phyloP scores from a whole-genome alignment of 1,139 yeast genomes.

The Cylindricascospora bacillispora region DNA sequence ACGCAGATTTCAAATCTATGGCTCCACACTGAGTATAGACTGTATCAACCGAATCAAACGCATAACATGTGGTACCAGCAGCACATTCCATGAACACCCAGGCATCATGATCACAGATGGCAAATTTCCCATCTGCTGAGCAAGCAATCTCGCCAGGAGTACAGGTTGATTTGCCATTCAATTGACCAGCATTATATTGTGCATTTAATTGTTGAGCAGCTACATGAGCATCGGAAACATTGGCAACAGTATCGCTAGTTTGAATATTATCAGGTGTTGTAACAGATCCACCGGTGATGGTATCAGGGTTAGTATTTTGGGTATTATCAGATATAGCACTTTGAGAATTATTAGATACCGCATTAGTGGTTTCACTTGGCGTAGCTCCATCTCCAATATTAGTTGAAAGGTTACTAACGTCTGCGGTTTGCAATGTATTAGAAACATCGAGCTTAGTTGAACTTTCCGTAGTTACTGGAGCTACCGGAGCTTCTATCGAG shows the following conservation, averaged over 20 bases:
- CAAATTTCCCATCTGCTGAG: conserved; percentile 34
- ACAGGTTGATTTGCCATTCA: conserved; percentile 27
- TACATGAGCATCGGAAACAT: conserved; percentile 23
- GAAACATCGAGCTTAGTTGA: background rate
- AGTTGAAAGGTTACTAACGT: background rate
- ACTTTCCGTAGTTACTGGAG: background rate
- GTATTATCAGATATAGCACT: conserved; percentile 3
- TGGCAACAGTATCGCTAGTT: conserved; percentile 8
- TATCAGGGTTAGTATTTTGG: conserved; percentile 6
- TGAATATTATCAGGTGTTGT: conserved; percentile 7
- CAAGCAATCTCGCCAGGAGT: conserved; percentile 39
- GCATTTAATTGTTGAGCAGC: conserved; percentile 32
- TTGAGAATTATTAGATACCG: conserved; percentile 3
- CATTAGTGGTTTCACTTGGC: conserved; percentile 1
- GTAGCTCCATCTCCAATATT: background rate
- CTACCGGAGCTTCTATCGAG: background rate
- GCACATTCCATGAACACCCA: conserved; percentile 49
- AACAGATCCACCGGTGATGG: too few species aligned
- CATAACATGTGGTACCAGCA: conserved; percentile 46
- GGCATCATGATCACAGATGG: conserved; percentile 40
- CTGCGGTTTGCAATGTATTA: too few species aligned
- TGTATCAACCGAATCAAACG: conserved; percentile 29
- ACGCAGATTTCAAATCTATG: conserved; percentile 11
- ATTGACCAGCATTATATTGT: conserved; percentile 21
- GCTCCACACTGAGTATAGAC: conserved; percentile 33